These are phyloP conservation scores for Elongisporangium undulatum DNA, from an alignment of 352 stramenopile species.

Conservation along the genomic window DNA sequence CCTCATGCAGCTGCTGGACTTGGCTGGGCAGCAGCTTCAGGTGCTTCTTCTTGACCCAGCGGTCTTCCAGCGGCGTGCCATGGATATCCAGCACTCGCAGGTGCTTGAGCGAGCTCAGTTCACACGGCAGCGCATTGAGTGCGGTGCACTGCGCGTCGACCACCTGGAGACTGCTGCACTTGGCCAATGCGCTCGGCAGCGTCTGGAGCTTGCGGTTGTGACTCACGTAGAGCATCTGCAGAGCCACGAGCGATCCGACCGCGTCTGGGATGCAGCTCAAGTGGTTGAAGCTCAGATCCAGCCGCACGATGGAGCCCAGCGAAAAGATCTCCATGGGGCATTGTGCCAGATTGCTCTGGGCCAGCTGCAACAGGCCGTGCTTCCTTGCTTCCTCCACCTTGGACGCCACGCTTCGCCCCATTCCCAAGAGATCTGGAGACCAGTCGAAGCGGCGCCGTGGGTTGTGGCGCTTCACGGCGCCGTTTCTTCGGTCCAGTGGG, in stretches of 20 bases:
- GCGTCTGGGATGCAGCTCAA: conserved; percentile 48
- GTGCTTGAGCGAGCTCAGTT: conserved; percentile 57
- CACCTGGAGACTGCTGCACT: conserved; percentile 64
- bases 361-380: conserved; percentile 55
- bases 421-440: conserved; percentile 12
- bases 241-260: conserved; percentile 42
- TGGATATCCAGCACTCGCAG: conserved; percentile 73
- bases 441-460: not conserved
- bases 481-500: not conserved
- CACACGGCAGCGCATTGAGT: conserved; percentile 51
- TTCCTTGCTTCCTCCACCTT: conserved; percentile 56
- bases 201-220: conserved; percentile 64
- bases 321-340: conserved; percentile 36
- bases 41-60: conserved; percentile 56
- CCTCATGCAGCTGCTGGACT: not conserved
- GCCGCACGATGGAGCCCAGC: conserved; percentile 34
- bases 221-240: conserved; percentile 83
- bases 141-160: conserved; percentile 71
- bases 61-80: conserved; percentile 54
- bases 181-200: conserved; percentile 47
- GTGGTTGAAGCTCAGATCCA: conserved; percentile 85
- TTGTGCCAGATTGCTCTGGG: conserved; percentile 32
- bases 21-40: conserved; percentile 15
- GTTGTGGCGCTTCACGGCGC: not conserved
- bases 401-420: conserved; percentile 34